Evolutionary conservation across 805 yeast species (phyloP).

Genomic region (Saccharomycopsis schoenii): DNA sequence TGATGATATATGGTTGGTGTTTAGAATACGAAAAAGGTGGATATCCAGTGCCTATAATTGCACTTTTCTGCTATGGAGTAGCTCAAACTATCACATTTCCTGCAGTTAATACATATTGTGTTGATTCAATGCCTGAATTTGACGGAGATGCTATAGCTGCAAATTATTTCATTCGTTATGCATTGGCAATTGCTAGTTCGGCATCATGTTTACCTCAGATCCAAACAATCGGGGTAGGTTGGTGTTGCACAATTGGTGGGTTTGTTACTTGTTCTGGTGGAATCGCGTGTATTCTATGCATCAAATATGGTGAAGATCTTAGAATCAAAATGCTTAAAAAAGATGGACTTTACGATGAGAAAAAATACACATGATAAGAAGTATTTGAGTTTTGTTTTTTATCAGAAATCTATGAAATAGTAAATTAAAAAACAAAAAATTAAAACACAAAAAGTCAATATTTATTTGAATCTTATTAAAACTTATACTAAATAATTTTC

Average conservation of each 20-base stretch:
- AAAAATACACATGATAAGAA: background rate
- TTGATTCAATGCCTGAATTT: conserved; percentile 45
- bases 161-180: conserved; percentile 40
- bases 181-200: conserved; percentile 42
- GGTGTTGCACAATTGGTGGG: conserved; percentile 45
- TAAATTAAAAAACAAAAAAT: too few species aligned
- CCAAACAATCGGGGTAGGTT: conserved; percentile 43
- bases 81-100: conserved; percentile 46
- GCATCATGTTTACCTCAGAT: conserved; percentile 40
- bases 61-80: conserved; percentile 38
- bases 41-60: conserved; percentile 41
- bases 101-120: conserved; percentile 45
- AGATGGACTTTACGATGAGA: background rate
- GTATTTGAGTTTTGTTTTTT: background rate
- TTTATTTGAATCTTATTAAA: too few species aligned
- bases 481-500: too few species aligned
- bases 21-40: conserved; percentile 42
- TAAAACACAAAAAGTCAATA: too few species aligned
- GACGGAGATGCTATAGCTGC: conserved; percentile 48
- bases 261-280: conserved; percentile 32
- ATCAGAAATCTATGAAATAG: background rate
- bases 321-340: conserved; percentile 20
- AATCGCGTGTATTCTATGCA: conserved; percentile 26
- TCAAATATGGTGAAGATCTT: conserved; percentile 32
- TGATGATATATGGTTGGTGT: conserved; percentile 46